Conservation (phyloP, 2,329 filamentous ascomycete genomes). For the Cercospora janseana region DNA sequence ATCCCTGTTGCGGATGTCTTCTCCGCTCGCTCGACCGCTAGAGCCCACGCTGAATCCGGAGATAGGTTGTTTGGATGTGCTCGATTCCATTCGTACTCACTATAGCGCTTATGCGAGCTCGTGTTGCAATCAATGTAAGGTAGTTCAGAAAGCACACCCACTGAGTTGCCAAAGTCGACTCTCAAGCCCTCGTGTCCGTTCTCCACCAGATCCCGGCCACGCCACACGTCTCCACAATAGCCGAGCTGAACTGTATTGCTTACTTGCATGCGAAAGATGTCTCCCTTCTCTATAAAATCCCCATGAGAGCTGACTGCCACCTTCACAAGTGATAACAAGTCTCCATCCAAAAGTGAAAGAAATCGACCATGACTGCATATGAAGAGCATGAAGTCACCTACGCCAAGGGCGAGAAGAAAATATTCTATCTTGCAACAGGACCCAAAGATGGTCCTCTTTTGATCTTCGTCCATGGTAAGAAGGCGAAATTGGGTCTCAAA, state of each 20-base stretch:
- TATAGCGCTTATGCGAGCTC: no score
- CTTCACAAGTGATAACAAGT: background rate
- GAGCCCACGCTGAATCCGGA: no score
- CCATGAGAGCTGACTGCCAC: background rate
- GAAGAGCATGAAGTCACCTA: conserved; percentile 29
- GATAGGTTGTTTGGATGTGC: no score
- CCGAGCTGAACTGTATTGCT: conserved; percentile 4
- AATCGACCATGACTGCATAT: conserved; percentile 19
- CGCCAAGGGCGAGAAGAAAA: conserved; percentile 26
- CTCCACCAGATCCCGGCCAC: no score
- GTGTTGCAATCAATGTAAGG: no score
- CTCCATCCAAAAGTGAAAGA: no score
- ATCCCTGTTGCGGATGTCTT: no score
- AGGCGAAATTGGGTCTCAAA: background rate
- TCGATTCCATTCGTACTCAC: no score
- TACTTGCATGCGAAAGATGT: background rate
- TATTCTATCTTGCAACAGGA: conserved; percentile 32
- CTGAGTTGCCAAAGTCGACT: no score
- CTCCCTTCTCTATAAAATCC: background rate
- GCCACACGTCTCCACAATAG: background rate
- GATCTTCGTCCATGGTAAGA: conserved; percentile 33
- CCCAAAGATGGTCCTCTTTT: conserved; percentile 31
- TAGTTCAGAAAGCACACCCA: no score
- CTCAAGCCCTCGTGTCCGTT: no score
- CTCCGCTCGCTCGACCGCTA: no score